Percentiles rank a stretch among this genome's conserved stretches.
Conservation (phyloP, 2,329 filamentous ascomycete species). For the Apiospora phragmitis region DNA sequence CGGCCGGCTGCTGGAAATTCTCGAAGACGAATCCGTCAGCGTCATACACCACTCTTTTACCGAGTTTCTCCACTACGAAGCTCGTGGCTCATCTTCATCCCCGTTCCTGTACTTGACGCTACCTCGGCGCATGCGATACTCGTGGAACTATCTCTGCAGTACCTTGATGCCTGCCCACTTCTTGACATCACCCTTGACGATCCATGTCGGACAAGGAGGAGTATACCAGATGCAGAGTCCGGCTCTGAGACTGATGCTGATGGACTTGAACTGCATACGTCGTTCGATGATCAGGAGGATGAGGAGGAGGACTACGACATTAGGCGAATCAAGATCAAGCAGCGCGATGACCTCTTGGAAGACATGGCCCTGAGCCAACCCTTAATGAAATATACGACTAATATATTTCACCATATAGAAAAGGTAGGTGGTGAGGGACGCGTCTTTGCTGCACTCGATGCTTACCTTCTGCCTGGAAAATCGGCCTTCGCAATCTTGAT, state of each 20-base stretch:
- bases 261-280: background rate
- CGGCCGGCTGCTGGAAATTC: conserved; percentile 45
- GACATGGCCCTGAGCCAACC: background rate
- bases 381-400: background rate
- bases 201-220: background rate
- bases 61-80: conserved; percentile 37
- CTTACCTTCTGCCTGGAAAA: background rate
- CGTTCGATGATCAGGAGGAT: background rate
- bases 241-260: background rate
- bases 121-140: conserved; percentile 9
- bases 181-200: background rate
- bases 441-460: background rate
- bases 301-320: background rate
- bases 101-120: background rate
- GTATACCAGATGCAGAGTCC: background rate
- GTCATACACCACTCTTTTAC: conserved; percentile 52
- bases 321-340: background rate
- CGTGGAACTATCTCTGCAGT: conserved; percentile 6
- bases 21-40: conserved; percentile 43
- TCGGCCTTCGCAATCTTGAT: background rate
- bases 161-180: background rate
- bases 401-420: background rate
- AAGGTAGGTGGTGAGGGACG: background rate
- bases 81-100: background rate
- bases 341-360: background rate